phyloP scores from a whole-genome alignment of 768 basidiomycete genomes.

The Nidula microcarpa region DNA sequence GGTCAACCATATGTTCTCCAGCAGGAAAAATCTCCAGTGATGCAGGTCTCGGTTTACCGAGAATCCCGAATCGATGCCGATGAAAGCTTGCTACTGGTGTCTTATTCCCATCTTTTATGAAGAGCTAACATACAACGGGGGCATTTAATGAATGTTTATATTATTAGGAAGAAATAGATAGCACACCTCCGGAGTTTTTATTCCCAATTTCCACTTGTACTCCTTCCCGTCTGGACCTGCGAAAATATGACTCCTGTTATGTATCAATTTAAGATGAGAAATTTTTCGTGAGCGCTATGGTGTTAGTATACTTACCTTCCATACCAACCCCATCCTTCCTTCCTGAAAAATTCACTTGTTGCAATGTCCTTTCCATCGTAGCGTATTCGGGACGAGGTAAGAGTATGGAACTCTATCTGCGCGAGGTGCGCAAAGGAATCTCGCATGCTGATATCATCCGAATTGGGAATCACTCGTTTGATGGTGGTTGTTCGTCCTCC shows the following conservation, averaged over 20 bases:
- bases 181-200: slow-evolving; percentile 7
- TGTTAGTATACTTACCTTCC: slow-evolving; percentile 11
- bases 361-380: slow-evolving; percentile 19
- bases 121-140: slow-evolving; percentile 5
- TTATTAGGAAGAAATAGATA: background rate
- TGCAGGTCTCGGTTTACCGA: slow-evolving; percentile 4
- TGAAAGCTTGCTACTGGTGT: slow-evolving; percentile 15
- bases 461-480: slow-evolving; percentile 4
- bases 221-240: slow-evolving; percentile 17
- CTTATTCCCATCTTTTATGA: slow-evolving; percentile 13
- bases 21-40: slow-evolving; percentile 17
- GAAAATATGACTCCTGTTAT: slow-evolving; percentile 7
- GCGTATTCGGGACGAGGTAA: slow-evolving; percentile 23
- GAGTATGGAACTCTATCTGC: slow-evolving; percentile 26
- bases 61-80: slow-evolving; percentile 5
- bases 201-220: slow-evolving; percentile 16
- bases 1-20: slow-evolving; percentile 19
- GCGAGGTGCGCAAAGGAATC: slow-evolving; percentile 26
- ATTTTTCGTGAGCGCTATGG: background rate
- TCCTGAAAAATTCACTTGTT: slow-evolving; percentile 20
- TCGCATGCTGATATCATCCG: background rate
- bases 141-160: background rate
- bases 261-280: slow-evolving; percentile 5
- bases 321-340: slow-evolving; percentile 12
- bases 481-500: slow-evolving; percentile 4